Evolutionary conservation across 2,329 filamentous ascomycete species (phyloP), one percentile per base, ranked within the genome.

Genomic region (Colletotrichum musicola): DNA sequence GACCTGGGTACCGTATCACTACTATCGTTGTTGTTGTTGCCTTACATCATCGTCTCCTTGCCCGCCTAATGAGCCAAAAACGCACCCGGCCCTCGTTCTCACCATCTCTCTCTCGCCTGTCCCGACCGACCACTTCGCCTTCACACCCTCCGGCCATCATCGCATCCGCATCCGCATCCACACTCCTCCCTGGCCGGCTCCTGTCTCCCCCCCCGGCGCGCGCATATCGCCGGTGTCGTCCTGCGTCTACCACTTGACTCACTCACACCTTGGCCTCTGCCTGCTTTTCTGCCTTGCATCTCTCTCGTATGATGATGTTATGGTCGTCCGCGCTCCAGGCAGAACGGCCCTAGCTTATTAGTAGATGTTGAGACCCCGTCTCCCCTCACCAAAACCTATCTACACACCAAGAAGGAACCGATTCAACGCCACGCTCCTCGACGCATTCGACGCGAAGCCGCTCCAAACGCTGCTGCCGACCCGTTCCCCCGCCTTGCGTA

Each of bases 231-330:
- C 61, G 51, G 30, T 25, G 53, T 56, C 62, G 44, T 59, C 53
- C 62, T 30, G 27, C 54, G 30, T 46, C 62, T 59, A 38, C 53
- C 62, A 59, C 47, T 47, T 42, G 46, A 47, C 44, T 69, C 60
- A 61, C 62, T 69, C 66, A 66, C 62, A 30, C n/a, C 55, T 68
- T 64, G 61, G 65, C 61, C 38, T 69, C 66, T 55, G 62, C 55
- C 55, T 66, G 44, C 50, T 65, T 35, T 35, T 60, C 66, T 69
- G 66, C 66, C 62, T 69, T 50, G 38, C 42, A 22, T 65, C 62
- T 42, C 42, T 49, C 66, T 61, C 66, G 62, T 60, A 65, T 55
- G 62, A 68, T 50, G 42, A 46, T 61, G 47, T 54, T 59, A 42
- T 59, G 38, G 61, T 54, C 35, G 54, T 38, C 60, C 47, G 54